These are phyloP conservation scores for Chaetomium olivaceum DNA, from an alignment of 2,329 filamentous ascomycete species.

Conservation along the genomic window DNA sequence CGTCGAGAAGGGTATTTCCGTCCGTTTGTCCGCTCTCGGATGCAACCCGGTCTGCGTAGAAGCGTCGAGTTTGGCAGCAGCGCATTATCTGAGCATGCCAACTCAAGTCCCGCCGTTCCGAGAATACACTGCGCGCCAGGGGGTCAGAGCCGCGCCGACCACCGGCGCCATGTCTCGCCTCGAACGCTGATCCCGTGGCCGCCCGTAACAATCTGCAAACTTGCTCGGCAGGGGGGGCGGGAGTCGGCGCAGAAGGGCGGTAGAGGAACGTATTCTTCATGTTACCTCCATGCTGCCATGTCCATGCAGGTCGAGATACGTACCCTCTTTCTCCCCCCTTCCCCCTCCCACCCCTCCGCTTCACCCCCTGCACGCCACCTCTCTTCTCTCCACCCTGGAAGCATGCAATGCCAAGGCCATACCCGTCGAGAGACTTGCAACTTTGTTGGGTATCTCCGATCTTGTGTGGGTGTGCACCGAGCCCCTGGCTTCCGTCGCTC, in stretches of 20 bases:
- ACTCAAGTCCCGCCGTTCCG: constrained; percentile 19
- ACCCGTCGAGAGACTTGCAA: constrained; percentile 9
- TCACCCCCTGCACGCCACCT: constrained; percentile 2
- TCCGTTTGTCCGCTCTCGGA: constrained; percentile 5
- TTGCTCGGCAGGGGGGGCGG: constrained; percentile 19
- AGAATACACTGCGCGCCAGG: constrained; percentile 22
- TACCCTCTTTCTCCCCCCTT: background rate
- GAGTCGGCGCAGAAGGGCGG: constrained; percentile 25
- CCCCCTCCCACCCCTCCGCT: background rate
- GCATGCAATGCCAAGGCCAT: constrained; percentile 17
- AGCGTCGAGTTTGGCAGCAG: background rate
- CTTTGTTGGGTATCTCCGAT: background rate
- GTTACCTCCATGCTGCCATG: constrained; percentile 13
- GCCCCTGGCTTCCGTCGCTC: constrained; percentile 10
- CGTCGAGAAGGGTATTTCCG: background rate
- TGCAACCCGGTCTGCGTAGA: background rate
- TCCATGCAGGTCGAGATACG: constrained; percentile 19
- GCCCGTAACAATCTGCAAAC: constrained; percentile 7
- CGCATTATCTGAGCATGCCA: constrained; percentile 1
- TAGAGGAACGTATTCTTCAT: constrained; percentile 20
- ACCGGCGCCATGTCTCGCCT: constrained; percentile 16
- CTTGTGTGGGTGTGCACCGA: constrained; percentile 13
- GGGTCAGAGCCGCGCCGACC: constrained; percentile 18
- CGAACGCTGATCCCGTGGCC: background rate
- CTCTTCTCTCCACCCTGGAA: constrained; percentile 13